Percentiles rank a stretch among this genome's conserved stretches.
Conservation (phyloP, 352 stramenopile genomes). For the Globisporangium camurandrum region DNA sequence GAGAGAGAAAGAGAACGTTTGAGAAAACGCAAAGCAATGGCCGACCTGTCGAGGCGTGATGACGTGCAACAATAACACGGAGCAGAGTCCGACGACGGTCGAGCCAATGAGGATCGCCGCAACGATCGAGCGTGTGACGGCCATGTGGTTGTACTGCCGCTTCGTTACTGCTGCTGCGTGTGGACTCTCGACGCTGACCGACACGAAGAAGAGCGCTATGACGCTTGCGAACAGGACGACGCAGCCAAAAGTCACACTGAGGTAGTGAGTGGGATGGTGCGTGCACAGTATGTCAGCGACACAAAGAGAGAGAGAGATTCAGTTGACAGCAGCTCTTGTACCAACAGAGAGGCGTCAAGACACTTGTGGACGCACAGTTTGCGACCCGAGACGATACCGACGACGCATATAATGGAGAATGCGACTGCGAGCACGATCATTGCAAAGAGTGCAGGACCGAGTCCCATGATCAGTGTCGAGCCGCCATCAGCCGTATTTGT, state of each 20-base stretch:
- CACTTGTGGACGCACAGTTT: conserved; percentile 2
- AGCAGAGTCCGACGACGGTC: conserved; percentile 25
- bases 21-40: neutral
- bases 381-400: conserved; percentile 18
- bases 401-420: conserved; percentile 20
- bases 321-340: neutral
- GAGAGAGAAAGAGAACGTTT: neutral
- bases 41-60: conserved; percentile 25
- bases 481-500: neutral
- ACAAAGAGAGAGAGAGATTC: neutral
- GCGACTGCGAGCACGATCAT: conserved; percentile 26
- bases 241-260: conserved; percentile 20
- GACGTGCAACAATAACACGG: conserved; percentile 25
- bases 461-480: conserved; percentile 13
- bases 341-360: neutral
- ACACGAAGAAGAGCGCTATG: conserved; percentile 29
- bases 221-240: conserved; percentile 19
- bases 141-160: conserved; percentile 30
- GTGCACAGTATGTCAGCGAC: too few relatives aligned
- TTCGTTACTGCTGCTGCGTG: neutral
- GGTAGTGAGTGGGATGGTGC: too few relatives aligned
- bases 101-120: conserved; percentile 31
- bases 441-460: conserved; percentile 28
- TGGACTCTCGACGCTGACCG: conserved; percentile 20
- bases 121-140: conserved; percentile 23